Percentiles rank a stretch among this genome's conserved stretches.
These are phyloP conservation scores for Claviceps purpurea DNA, from an alignment of 2,329 filamentous ascomycete species.

Conservation along the genomic window DNA sequence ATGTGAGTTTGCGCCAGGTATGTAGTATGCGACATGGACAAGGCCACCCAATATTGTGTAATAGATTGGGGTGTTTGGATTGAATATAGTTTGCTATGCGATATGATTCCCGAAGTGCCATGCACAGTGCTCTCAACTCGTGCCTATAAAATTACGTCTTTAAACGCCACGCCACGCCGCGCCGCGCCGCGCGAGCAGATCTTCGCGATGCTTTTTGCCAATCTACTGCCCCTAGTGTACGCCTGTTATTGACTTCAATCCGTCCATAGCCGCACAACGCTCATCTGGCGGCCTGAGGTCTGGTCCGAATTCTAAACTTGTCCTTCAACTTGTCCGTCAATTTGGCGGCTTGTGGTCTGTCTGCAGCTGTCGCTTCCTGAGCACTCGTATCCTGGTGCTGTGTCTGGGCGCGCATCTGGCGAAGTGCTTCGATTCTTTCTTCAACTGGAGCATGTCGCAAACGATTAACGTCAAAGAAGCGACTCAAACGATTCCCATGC, in stretches of 20 bases:
- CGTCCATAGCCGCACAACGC: background rate
- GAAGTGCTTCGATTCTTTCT: constrained; percentile 47
- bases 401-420: constrained; percentile 24
- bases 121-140: background rate
- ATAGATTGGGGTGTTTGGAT: background rate
- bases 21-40: background rate
- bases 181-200: background rate
- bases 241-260: background rate
- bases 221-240: background rate
- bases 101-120: background rate
- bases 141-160: background rate
- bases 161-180: background rate
- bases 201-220: background rate
- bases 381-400: constrained; percentile 11
- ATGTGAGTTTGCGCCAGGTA: background rate
- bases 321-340: constrained; percentile 38
- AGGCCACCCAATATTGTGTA: background rate
- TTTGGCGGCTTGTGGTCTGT: constrained; percentile 27
- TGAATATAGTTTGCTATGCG: background rate
- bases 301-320: constrained; percentile 38
- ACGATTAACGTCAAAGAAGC: constrained; percentile 42
- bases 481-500: constrained; percentile 32
- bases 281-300: constrained; percentile 22
- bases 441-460: constrained; percentile 45
- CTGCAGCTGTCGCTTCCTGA: constrained; percentile 16